A percentile compares a stretch with the other conserved stretches of the same genome.
Evolutionary conservation across 768 basidiomycete genomes (phyloP).

Genomic region (Pholiota conissans): DNA sequence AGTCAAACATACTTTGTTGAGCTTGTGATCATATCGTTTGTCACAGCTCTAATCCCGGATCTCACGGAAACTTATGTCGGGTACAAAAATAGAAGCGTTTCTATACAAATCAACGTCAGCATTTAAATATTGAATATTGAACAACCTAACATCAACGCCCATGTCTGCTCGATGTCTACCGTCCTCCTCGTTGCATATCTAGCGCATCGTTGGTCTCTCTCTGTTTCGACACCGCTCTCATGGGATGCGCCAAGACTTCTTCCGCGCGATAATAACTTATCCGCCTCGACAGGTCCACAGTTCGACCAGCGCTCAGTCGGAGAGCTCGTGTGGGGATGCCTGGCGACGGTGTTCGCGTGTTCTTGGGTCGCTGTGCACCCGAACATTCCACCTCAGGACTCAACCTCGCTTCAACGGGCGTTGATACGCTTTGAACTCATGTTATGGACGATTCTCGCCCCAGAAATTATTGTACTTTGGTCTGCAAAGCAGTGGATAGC

Average conservation of each 20-base stretch:
- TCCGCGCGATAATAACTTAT: not conserved
- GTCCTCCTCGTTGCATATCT: not conserved
- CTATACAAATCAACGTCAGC: too few relatives aligned
- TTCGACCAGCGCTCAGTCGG: not conserved
- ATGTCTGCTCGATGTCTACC: not conserved
- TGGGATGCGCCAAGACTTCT: not conserved
- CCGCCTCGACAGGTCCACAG: not conserved
- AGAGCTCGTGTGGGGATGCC: conserved; percentile 9
- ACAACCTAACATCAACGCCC: too few relatives aligned
- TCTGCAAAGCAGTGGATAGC: conserved; percentile 16
- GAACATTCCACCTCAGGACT: not conserved
- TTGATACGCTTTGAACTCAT: conserved; percentile 3
- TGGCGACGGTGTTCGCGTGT: conserved; percentile 6
- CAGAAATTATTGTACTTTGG: conserved; percentile 16
- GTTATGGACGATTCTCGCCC: conserved; percentile 11
- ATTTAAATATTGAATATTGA: too few relatives aligned
- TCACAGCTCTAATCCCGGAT: too few relatives aligned
- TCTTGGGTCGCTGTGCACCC: conserved; percentile 10
- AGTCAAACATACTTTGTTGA: too few relatives aligned
- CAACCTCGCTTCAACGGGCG: not conserved
- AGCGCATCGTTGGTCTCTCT: not conserved
- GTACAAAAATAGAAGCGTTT: too few relatives aligned
- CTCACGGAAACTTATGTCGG: too few relatives aligned
- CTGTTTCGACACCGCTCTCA: not conserved
- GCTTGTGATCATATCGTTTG: too few relatives aligned